Evolutionary conservation across 2,329 filamentous ascomycete genomes (phyloP), one percentile per base, ranked within the genome.

Genomic region (Cordyceps cateniannulata): DNA sequence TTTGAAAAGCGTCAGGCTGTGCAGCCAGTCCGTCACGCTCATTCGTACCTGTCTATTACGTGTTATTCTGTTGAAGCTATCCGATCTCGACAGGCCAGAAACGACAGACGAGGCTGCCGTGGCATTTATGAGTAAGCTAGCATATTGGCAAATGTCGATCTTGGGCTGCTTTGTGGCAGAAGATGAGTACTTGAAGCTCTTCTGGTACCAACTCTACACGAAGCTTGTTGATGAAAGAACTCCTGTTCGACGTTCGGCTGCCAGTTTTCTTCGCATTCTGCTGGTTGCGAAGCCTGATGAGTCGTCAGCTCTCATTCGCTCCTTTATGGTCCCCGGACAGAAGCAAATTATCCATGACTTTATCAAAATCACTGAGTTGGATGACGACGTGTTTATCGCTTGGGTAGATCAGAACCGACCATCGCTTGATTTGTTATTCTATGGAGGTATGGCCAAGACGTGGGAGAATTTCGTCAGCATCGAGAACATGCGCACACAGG

Each of bases 71-170:
- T 81, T 97, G 35, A 85, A 88, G 63, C 80, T 99, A 5, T 96
- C 93, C 0, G 91, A 96, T 66, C 81, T 93, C 56, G 90, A 96
- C 54, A 87, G 88, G 38, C 74, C 81, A 1, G 65, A 85, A 58
- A 79, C 78, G 1, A 76, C 81, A 3, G 83, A 88, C 61, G 71
- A 75, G 7, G 86, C 91, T 52, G 85, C 86, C 0, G 81, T 88
- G 27, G 77, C 82, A 0, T 91, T 96, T 62, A 84, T 99, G 73
- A 83, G 90, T 62, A 93, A 92, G 70, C 85, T 99, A 67, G 85
- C 91, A 0, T 98, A 97, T 72, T 99, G 95, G 95, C 95, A 98
- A 71, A 92, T 91, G 22, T 90, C 96, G 20, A 85, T 99, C 18
- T 78, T 99, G 18, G 87, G 87, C 2, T 85, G 88, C 4, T 85